Evolutionary conservation across 768 basidiomycete genomes (phyloP).

Genomic region (Lactarius pseudohatsudake): DNA sequence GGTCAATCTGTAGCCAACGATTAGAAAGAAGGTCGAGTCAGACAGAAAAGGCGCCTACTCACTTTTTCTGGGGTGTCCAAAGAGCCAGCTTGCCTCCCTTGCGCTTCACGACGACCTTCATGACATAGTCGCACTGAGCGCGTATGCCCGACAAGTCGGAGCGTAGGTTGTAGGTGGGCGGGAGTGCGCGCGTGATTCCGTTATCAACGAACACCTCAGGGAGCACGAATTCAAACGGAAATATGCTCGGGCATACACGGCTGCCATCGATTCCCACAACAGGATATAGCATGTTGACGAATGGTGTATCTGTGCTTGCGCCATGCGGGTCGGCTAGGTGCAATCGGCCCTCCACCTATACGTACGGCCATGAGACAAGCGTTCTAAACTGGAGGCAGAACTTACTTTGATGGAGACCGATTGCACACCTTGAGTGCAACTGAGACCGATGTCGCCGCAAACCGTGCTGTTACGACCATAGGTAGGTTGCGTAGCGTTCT

Average conservation of each 20-base stretch:
- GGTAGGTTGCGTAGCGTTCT: slow-evolving; percentile 38
- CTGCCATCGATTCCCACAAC: slow-evolving; percentile 28
- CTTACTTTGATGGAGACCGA: slow-evolving; percentile 48
- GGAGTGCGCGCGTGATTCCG: slow-evolving; percentile 37
- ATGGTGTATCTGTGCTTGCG: neutral
- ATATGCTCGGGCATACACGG: slow-evolving; percentile 35
- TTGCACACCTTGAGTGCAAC: slow-evolving; percentile 40
- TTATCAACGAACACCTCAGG: slow-evolving; percentile 18
- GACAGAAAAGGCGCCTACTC: slow-evolving; percentile 21
- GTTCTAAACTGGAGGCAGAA: neutral
- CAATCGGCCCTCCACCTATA: slow-evolving; percentile 32
- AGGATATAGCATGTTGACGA: slow-evolving; percentile 22
- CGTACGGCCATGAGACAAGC: neutral
- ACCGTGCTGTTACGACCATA: slow-evolving; percentile 48
- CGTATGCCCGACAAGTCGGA: slow-evolving; percentile 36
- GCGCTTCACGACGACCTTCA: slow-evolving; percentile 44
- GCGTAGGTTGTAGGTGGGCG: slow-evolving; percentile 46
- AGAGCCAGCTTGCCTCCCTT: slow-evolving; percentile 43
- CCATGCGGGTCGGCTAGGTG: slow-evolving; percentile 26
- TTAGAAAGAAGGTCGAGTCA: neutral
- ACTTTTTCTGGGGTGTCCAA: slow-evolving; percentile 51
- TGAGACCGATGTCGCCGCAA: slow-evolving; percentile 45
- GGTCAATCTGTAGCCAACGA: slow-evolving; percentile 38
- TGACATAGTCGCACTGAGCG: slow-evolving; percentile 43
- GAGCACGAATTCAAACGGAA: slow-evolving; percentile 43